Percentiles rank a stretch among this genome's conserved stretches.
Conservation (phyloP, 2,329 filamentous ascomycete species). For the Elsinoe fawcettii region DNA sequence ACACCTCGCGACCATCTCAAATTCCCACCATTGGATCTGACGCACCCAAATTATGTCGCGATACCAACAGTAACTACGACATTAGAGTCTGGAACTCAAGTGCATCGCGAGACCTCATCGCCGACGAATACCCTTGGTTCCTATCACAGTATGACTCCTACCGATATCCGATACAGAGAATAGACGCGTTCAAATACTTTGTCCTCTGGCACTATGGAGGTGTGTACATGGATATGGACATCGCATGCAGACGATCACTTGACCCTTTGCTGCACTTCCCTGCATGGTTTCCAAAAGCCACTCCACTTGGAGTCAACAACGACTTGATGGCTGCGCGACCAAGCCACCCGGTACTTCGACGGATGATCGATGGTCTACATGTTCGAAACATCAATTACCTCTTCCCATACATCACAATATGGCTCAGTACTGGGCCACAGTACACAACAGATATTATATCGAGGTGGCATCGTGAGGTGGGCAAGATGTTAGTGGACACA, state of each 20-base stretch:
- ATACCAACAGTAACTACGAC: slow-evolving; percentile 18
- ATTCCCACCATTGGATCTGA: slow-evolving; percentile 19
- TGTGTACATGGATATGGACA: slow-evolving; percentile 38
- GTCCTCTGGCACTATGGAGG: slow-evolving; percentile 24
- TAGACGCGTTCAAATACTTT: slow-evolving; percentile 26
- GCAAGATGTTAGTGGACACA: no score
- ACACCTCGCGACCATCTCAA: slow-evolving; percentile 14
- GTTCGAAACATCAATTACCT: background rate
- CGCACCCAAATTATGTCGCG: slow-evolving; percentile 17
- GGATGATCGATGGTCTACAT: slow-evolving; percentile 17
- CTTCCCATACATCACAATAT: slow-evolving; percentile 24
- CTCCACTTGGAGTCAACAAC: slow-evolving; percentile 67
- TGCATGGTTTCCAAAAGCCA: slow-evolving; percentile 59
- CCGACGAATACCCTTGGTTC: slow-evolving; percentile 35
- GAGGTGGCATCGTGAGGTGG: slow-evolving; percentile 17
- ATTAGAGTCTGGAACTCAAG: slow-evolving; percentile 20
- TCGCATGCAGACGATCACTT: slow-evolving; percentile 54
- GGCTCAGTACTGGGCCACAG: slow-evolving; percentile 27
- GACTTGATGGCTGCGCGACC: slow-evolving; percentile 54
- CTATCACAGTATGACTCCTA: slow-evolving; percentile 50
- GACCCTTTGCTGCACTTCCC: slow-evolving; percentile 59
- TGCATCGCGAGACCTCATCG: slow-evolving; percentile 17
- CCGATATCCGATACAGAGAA: slow-evolving; percentile 24
- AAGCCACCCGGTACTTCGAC: slow-evolving; percentile 22
- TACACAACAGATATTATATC: slow-evolving; percentile 25